These are phyloP conservation scores for Kalanchoe fedtschenkoi DNA, from an alignment of 164 flowering plant genomes.

Conservation along the genomic window DNA sequence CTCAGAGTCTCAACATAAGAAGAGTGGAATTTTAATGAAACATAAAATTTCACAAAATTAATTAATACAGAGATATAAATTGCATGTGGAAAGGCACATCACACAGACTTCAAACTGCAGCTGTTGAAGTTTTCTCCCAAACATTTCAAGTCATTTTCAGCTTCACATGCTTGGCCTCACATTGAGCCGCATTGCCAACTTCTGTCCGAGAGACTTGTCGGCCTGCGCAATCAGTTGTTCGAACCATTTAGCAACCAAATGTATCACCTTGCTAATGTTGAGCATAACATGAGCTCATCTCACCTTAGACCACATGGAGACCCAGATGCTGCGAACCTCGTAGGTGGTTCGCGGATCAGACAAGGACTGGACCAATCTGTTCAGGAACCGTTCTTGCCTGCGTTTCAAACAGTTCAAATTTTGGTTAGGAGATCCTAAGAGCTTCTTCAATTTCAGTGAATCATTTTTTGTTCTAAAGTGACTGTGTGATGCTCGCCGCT, in stretches of 20 bases:
- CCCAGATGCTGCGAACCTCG: constrained; percentile 78
- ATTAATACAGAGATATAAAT: no score
- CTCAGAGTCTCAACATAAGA: no score
- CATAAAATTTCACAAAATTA: no score
- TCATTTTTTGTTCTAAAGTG: no score
- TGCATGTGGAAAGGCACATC: no score
- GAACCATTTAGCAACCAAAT: background rate
- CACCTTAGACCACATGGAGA: constrained; percentile 85
- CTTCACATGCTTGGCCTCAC: constrained; percentile 60
- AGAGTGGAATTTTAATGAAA: no score
- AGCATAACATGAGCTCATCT: background rate
- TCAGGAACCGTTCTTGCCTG: constrained; percentile 82
- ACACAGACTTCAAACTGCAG: no score
- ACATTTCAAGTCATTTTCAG: no score
- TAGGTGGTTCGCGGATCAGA: constrained; percentile 85
- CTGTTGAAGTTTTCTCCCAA: no score
- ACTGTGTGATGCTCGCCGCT: no score
- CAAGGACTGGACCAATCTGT: constrained; percentile 54
- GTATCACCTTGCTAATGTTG: background rate
- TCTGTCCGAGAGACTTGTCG: constrained; percentile 80
- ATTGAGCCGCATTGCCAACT: constrained; percentile 70
- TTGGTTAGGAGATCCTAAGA: background rate
- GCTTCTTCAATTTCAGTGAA: background rate
- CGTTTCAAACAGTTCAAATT: background rate
- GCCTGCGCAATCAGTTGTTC: constrained; percentile 38